Percentiles rank a stretch among this genome's conserved stretches.
Evolutionary conservation across 441 rosid species (phyloP).

Genomic region (Erysimum cheiri): DNA sequence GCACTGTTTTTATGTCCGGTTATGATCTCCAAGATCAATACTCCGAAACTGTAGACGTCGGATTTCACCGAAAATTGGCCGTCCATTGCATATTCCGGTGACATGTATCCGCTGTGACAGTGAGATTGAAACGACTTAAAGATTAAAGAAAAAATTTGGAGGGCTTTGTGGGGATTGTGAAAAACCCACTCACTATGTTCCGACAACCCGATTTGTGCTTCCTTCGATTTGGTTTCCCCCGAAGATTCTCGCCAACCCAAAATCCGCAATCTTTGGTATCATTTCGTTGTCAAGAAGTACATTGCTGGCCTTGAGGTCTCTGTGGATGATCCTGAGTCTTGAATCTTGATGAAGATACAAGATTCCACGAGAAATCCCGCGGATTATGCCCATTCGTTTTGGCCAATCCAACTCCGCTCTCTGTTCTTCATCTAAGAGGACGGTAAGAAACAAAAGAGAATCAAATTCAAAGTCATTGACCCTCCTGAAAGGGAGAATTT

Average conservation of each 20-base stretch:
- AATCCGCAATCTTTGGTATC: slow-evolving; percentile 81
- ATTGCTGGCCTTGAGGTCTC: slow-evolving; percentile 79
- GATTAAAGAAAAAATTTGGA: not conserved
- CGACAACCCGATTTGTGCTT: slow-evolving; percentile 62
- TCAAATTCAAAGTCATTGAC: not conserved
- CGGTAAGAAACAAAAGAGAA: not conserved
- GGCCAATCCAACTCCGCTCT: slow-evolving; percentile 45
- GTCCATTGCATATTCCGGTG: slow-evolving; percentile 64
- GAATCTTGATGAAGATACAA: slow-evolving; percentile 84
- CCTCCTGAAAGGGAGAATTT: not conserved
- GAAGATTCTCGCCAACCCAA: slow-evolving; percentile 70
- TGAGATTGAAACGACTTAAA: not conserved
- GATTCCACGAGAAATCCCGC: slow-evolving; percentile 77
- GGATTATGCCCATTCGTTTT: slow-evolving; percentile 42
- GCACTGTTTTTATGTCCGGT: slow-evolving; percentile 52
- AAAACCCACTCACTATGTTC: slow-evolving; percentile 68
- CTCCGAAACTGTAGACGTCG: slow-evolving; percentile 68
- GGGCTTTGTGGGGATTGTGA: not conserved
- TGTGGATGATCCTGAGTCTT: slow-evolving; percentile 67
- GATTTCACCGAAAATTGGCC: slow-evolving; percentile 61
- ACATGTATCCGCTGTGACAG: slow-evolving; percentile 67
- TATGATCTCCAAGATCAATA: slow-evolving; percentile 60
- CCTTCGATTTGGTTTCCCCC: slow-evolving; percentile 59
- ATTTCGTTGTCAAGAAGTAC: slow-evolving; percentile 59
- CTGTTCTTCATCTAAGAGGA: slow-evolving; percentile 43